Evolutionary conservation across 75 land plant genomes (phyloP).

Genomic region (Selaginella tamariscina): DNA sequence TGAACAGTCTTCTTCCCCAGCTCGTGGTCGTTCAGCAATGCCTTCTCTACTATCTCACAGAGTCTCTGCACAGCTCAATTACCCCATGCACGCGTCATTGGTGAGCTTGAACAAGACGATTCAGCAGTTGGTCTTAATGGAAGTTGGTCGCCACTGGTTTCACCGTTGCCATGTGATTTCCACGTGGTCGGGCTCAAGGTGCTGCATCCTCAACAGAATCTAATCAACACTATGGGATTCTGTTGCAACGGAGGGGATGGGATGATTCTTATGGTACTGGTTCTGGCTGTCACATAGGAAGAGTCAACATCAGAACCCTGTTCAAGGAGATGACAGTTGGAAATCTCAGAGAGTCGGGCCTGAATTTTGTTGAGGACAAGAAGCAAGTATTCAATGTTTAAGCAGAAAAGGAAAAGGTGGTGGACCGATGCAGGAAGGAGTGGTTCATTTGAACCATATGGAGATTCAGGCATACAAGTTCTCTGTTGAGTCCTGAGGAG

Average conservation of each 20-base stretch:
- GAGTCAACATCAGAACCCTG: slow-evolving; percentile 38
- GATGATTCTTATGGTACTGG: slow-evolving; percentile 45
- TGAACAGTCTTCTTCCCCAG: slow-evolving; percentile 38
- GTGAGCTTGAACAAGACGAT: slow-evolving; percentile 27
- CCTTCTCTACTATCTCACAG: slow-evolving; percentile 86
- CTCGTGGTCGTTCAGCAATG: slow-evolving; percentile 16
- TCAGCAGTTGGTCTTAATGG: slow-evolving; percentile 1
- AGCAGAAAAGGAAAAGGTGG: slow-evolving; percentile 20
- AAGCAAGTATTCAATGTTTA: slow-evolving; percentile 23
- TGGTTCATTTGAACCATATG: slow-evolving; percentile 51
- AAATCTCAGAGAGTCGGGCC: slow-evolving; percentile 43
- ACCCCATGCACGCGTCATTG: slow-evolving; percentile 75
- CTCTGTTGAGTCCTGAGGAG: too few species aligned
- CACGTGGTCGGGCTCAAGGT: slow-evolving; percentile 77
- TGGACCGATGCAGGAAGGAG: slow-evolving; percentile 29
- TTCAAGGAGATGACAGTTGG: slow-evolving; percentile 47
- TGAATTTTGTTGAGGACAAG: slow-evolving; percentile 72
- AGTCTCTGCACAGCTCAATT: slow-evolving; percentile 64
- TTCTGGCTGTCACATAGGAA: slow-evolving; percentile 26
- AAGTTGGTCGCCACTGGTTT: slow-evolving; percentile 38
- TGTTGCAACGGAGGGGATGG: slow-evolving; percentile 72
- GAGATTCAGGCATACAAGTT: slow-evolving; percentile 88
- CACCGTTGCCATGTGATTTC: slow-evolving; percentile 80
- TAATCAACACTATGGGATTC: slow-evolving; percentile 31
- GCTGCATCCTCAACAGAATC: slow-evolving; percentile 34